These are phyloP conservation scores for Candida peoriensis DNA, from an alignment of 805 yeast genomes.

Conservation along the genomic window DNA sequence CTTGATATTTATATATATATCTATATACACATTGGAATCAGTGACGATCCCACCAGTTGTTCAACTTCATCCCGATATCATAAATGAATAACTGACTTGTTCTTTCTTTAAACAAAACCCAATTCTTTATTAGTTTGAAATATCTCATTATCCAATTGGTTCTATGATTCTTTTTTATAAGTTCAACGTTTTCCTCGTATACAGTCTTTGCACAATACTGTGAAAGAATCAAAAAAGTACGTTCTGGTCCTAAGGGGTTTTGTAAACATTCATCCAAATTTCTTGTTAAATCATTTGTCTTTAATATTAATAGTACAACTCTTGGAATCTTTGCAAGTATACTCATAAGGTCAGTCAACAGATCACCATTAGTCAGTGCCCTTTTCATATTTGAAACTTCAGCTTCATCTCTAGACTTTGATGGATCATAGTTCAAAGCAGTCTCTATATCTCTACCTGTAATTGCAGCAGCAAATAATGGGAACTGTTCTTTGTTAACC, in stretches of 20 bases:
- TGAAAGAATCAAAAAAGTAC: slow-evolving; percentile 86
- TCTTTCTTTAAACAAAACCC: slow-evolving; percentile 15
- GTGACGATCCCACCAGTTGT: slow-evolving; percentile 9
- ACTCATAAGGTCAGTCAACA: slow-evolving; percentile 72
- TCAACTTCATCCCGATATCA: slow-evolving; percentile 14
- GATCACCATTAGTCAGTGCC: slow-evolving; percentile 55
- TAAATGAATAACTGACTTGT: slow-evolving; percentile 14
- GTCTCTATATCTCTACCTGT: slow-evolving; percentile 88
- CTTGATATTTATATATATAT: neutral
- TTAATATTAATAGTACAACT: slow-evolving; percentile 77
- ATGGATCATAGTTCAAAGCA: slow-evolving; percentile 62
- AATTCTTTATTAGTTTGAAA: slow-evolving; percentile 24
- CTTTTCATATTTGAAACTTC: slow-evolving; percentile 68
- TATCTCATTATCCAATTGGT: neutral
- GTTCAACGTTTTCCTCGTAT: slow-evolving; percentile 57
- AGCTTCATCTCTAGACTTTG: slow-evolving; percentile 44
- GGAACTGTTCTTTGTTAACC: slow-evolving; percentile 70
- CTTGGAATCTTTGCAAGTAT: slow-evolving; percentile 78
- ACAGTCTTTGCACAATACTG: slow-evolving; percentile 82
- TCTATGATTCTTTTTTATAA: slow-evolving; percentile 1
- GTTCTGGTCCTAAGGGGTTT: slow-evolving; percentile 79
- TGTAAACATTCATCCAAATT: slow-evolving; percentile 79
- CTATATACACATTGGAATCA: neutral
- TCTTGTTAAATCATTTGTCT: slow-evolving; percentile 91
- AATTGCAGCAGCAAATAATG: slow-evolving; percentile 84